Evolutionary conservation across 768 basidiomycete species (phyloP), one percentile per base, ranked within the genome.

Genomic region (Amanita rubescens): DNA sequence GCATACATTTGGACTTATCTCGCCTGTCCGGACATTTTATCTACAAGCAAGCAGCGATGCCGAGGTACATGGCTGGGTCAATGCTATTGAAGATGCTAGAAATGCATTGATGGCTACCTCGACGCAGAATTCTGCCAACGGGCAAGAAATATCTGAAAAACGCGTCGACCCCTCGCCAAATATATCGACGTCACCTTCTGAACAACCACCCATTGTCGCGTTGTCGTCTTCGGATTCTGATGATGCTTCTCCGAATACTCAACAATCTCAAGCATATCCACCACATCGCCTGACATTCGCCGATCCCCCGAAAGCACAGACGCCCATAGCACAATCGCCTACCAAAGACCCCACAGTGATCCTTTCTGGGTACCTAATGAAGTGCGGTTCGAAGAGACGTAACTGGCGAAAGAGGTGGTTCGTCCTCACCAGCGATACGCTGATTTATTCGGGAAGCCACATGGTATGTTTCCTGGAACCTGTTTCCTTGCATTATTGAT

Each of bases 331-430:
- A 37, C 89, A 90, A 58, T 77, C 78, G 17, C 73, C 80, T 11
- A 22, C 22, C n/a, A 50, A 50, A 14, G 49, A 50, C 24, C 15
- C 20, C n/a, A 94, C 94, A 71, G 74, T 84, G 35, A 85, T 99
- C 35, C 65, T 95, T 3, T 82, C 84, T 17, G 93, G 94, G 1
- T 99, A 98, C 67, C 74, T 99, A 57, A 93, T 94, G 89, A 98
- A 98, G 64, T 94, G 92, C 67, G 94, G 92, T 24, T 85, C 86
- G 41, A 92, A 94, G 60, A 81, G 95, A 63, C 86, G 89, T 61
- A 90, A 83, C 59, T 99, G 96, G 96, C 79, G 93, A 53, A 98
- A 99, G 69, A 74, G 96, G 25, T 98, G 94, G 95, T 98, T 99
- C 62, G 84, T 90, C 34, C 73, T 99, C n/a, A 92, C 85, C 35